phyloP scores from a whole-genome alignment of 352 stramenopile genomes.

The Pythium inflatum region DNA sequence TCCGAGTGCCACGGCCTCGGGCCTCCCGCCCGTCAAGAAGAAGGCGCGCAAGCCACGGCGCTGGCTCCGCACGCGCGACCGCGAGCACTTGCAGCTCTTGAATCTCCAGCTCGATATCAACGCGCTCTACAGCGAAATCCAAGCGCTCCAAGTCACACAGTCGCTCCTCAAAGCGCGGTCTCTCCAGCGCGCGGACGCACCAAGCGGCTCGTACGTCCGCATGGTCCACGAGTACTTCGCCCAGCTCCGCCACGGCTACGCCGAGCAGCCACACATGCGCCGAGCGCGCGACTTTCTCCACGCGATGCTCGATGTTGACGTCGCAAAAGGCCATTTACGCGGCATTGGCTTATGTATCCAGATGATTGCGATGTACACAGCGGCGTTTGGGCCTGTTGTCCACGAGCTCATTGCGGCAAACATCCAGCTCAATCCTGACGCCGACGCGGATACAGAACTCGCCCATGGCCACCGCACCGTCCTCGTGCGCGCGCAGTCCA shows the following conservation, averaged over 20 bases:
- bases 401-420: constrained; percentile 7
- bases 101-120: constrained; percentile 46
- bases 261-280: constrained; percentile 13
- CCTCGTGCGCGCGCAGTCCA: constrained; percentile 10
- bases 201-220: constrained; percentile 15
- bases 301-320: constrained; percentile 18
- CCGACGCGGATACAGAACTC: constrained; percentile 1
- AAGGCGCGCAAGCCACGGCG: constrained; percentile 8
- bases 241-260: constrained; percentile 19
- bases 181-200: neutral
- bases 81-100: constrained; percentile 34
- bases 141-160: constrained; percentile 27
- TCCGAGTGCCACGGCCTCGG: neutral
- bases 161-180: constrained; percentile 32
- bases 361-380: constrained; percentile 24
- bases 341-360: constrained; percentile 21
- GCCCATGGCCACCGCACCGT: neutral
- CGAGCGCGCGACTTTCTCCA: constrained; percentile 16
- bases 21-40: constrained; percentile 8
- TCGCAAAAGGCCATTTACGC: constrained; percentile 21
- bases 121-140: constrained; percentile 39
- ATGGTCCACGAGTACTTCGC: constrained; percentile 19
- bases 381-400: constrained; percentile 16
- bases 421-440: constrained; percentile 13
- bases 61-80: constrained; percentile 24